Percentiles rank a stretch among this genome's conserved stretches.
Evolutionary conservation across 805 yeast species (phyloP).

Genomic region (Spathaspora boniae): DNA sequence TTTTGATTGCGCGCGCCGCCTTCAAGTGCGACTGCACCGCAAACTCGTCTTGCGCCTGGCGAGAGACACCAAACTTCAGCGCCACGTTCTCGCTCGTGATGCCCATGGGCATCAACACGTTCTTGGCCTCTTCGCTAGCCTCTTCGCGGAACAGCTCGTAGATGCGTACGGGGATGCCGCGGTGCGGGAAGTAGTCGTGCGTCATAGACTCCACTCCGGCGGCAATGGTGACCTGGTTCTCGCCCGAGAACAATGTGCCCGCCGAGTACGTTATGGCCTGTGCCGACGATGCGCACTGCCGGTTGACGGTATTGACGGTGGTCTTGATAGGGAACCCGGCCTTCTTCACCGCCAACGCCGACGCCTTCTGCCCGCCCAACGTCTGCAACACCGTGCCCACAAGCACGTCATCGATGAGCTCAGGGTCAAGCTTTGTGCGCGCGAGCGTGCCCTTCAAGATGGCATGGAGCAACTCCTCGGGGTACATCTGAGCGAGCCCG

Average conservation of each 20-base stretch:
- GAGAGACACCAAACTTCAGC: conserved; percentile 18
- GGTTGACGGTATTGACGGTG: conserved; percentile 32
- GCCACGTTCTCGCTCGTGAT: conserved; percentile 26
- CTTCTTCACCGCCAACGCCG: conserved; percentile 31
- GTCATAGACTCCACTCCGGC: conserved; percentile 46
- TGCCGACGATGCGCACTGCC: conserved; percentile 40
- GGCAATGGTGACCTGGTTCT: conserved; percentile 30
- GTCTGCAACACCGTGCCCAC: conserved; percentile 37
- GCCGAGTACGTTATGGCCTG: conserved; percentile 34
- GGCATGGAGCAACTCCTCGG: conserved; percentile 31
- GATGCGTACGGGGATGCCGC: conserved; percentile 34
- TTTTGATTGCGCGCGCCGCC: conserved; percentile 20
- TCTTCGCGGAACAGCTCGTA: conserved; percentile 16
- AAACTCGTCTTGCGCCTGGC: conserved; percentile 24
- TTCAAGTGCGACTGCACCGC: conserved; percentile 21
- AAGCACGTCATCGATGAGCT: conserved; percentile 29
- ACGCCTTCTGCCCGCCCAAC: conserved; percentile 36
- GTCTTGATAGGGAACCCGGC: conserved; percentile 31
- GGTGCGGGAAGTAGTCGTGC: conserved; percentile 36
- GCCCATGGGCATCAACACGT: conserved; percentile 31
- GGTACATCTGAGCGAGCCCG: conserved; percentile 31
- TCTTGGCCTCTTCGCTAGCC: conserved; percentile 21
- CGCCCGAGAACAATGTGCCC: conserved; percentile 26
- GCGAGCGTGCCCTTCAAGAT: conserved; percentile 26
- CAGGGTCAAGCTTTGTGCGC: conserved; percentile 19